A percentile compares a stretch with the other conserved stretches of the same genome.
phyloP scores from a whole-genome alignment of 768 basidiomycete species.

The Mycena indigotica region DNA sequence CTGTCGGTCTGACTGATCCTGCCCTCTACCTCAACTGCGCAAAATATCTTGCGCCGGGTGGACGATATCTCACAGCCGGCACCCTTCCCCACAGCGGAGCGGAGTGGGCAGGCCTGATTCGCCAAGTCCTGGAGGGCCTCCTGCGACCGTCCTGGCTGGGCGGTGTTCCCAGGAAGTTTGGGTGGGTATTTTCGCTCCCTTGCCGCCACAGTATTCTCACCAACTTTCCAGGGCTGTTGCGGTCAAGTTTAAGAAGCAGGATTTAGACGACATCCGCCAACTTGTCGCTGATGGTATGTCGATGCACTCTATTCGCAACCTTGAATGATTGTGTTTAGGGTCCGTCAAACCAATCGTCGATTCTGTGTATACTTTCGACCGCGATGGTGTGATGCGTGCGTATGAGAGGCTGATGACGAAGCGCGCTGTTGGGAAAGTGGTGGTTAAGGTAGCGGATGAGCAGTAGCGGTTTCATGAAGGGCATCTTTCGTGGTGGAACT shows the following conservation, averaged over 20 bases:
- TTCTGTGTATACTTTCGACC: slow-evolving; percentile 44
- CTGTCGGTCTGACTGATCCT: slow-evolving; percentile 51
- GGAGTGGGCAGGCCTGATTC: slow-evolving; percentile 36
- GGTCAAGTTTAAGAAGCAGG: background rate
- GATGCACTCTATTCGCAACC: too few relatives aligned
- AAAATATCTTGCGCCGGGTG: slow-evolving; percentile 57
- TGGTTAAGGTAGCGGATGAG: slow-evolving; percentile 41
- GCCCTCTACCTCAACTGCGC: slow-evolving; percentile 51
- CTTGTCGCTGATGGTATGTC: slow-evolving; percentile 6
- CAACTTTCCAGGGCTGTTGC: background rate
- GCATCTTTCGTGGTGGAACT: too few relatives aligned
- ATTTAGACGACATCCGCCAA: slow-evolving; percentile 3
- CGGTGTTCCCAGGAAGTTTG: slow-evolving; percentile 49
- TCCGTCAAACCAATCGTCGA: slow-evolving; percentile 50
- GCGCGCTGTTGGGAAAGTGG: slow-evolving; percentile 55
- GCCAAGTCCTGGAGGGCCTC: slow-evolving; percentile 34
- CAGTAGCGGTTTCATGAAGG: too few relatives aligned
- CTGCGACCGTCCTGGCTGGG: slow-evolving; percentile 54
- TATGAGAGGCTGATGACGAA: slow-evolving; percentile 53
- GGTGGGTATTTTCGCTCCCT: slow-evolving; percentile 45
- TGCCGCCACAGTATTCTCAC: too few relatives aligned
- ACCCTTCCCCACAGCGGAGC: slow-evolving; percentile 40
- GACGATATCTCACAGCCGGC: slow-evolving; percentile 56
- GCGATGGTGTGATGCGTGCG: slow-evolving; percentile 46
- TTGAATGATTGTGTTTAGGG: slow-evolving; percentile 27